phyloP scores from a whole-genome alignment of 352 stramenopile species.

The Pythium brassicae region DNA sequence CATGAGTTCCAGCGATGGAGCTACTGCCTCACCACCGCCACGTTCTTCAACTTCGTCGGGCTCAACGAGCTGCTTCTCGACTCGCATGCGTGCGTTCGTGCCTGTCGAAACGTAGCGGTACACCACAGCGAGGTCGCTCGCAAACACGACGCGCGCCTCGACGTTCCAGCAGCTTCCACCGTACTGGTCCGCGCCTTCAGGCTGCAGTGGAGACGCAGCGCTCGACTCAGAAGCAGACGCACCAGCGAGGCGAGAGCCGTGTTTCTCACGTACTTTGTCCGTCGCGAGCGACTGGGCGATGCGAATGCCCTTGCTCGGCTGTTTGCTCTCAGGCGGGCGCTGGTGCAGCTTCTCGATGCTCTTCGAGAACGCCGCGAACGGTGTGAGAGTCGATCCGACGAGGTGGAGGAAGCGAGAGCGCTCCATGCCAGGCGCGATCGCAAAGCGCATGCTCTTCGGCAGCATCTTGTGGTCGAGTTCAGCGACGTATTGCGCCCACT shows the following conservation, averaged over 20 bases:
- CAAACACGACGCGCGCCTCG: conserved; percentile 49
- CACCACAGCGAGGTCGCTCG: conserved; percentile 30
- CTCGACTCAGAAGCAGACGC: conserved; percentile 14
- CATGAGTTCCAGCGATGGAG: conserved; percentile 26
- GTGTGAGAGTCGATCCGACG: conserved; percentile 39
- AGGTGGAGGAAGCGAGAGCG: conserved; percentile 48
- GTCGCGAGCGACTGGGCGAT: conserved; percentile 40
- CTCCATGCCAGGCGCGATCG: conserved; percentile 46
- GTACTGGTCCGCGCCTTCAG: conserved; percentile 6
- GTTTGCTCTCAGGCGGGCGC: conserved; percentile 15
- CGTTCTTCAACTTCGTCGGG: no score
- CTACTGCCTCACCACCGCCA: background rate
- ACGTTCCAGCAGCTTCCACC: conserved; percentile 43
- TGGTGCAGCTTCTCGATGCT: conserved; percentile 35
- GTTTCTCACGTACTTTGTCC: conserved; percentile 29
- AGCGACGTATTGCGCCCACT: conserved; percentile 20
- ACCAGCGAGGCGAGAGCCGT: conserved; percentile 9
- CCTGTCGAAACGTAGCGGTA: conserved; percentile 64
- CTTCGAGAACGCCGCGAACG: conserved; percentile 41
- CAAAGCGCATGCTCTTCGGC: conserved; percentile 38
- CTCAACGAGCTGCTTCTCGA: background rate
- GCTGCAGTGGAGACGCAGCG: background rate
- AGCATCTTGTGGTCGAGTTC: conserved; percentile 21
- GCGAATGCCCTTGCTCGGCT: conserved; percentile 39
- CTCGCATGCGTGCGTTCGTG: conserved; percentile 30